phyloP scores from a whole-genome alignment of 441 rosid genomes.

The Omphalea diandra region DNA sequence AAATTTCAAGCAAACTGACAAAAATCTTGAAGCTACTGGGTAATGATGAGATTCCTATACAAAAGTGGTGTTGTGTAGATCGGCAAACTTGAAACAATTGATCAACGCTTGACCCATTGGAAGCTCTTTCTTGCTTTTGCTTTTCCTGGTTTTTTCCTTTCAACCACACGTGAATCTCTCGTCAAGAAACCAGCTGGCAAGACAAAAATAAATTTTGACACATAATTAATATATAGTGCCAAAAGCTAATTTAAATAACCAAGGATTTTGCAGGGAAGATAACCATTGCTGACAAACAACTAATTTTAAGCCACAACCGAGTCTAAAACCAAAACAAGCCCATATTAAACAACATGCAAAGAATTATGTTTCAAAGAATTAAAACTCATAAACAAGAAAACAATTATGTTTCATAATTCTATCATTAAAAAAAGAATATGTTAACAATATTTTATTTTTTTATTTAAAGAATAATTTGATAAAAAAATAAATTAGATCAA shows the following conservation, averaged over 20 bases:
- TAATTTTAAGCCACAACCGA: background rate
- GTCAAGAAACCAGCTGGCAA: slow-evolving; percentile 80
- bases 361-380: too few species aligned
- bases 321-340: background rate
- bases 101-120: slow-evolving; percentile 93
- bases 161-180: slow-evolving; percentile 91
- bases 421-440: too few species aligned
- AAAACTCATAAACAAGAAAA: too few species aligned
- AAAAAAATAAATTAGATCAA: too few species aligned
- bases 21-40: background rate
- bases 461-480: too few species aligned
- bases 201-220: slow-evolving; percentile 2
- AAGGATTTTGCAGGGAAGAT: background rate
- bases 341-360: background rate
- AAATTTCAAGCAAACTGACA: background rate
- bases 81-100: slow-evolving; percentile 10
- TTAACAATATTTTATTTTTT: too few species aligned
- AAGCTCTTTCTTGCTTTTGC: slow-evolving; percentile 98
- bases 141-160: slow-evolving; percentile 96
- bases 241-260: background rate
- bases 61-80: background rate
- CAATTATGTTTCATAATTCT: too few species aligned
- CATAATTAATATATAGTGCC: background rate
- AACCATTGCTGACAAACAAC: background rate
- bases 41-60: background rate